Evolutionary conservation across 805 yeast genomes (phyloP).

Genomic region (Yarrowia divulgata): DNA sequence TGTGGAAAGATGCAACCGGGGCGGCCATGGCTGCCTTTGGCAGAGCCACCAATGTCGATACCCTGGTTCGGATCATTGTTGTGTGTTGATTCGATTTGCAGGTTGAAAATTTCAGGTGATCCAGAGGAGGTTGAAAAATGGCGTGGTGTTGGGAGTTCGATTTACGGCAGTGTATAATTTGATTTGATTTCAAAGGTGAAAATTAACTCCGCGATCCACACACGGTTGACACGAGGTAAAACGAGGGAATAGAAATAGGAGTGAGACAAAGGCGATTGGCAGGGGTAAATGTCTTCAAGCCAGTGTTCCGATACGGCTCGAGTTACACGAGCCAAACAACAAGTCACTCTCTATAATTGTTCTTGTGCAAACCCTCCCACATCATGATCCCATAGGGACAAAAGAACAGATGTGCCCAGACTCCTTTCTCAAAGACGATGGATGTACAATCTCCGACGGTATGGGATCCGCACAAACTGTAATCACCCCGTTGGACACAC

Average conservation of each 20-base stretch:
- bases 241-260: constrained; percentile 18
- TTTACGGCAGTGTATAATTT: not conserved
- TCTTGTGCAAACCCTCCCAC: no score
- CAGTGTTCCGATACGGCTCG: not conserved
- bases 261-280: not conserved
- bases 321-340: no score
- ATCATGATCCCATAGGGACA: no score
- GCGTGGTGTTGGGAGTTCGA: constrained; percentile 9
- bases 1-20: constrained; percentile 28
- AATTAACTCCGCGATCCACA: not conserved
- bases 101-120: constrained; percentile 19
- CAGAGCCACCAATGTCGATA: constrained; percentile 26
- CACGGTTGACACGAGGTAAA: not conserved
- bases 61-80: constrained; percentile 31
- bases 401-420: no score
- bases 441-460: constrained; percentile 1
- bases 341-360: no score
- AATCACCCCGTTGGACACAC: constrained; percentile 3
- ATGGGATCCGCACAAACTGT: not conserved
- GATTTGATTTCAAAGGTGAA: not conserved
- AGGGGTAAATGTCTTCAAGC: not conserved
- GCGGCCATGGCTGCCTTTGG: constrained; percentile 26
- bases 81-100: constrained; percentile 9
- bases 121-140: not conserved
- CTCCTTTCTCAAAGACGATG: no score